These are phyloP conservation scores for Cryptococcus hybrid DNA, from an alignment of 1,284 basidiomycete species.

Conservation along the genomic window DNA sequence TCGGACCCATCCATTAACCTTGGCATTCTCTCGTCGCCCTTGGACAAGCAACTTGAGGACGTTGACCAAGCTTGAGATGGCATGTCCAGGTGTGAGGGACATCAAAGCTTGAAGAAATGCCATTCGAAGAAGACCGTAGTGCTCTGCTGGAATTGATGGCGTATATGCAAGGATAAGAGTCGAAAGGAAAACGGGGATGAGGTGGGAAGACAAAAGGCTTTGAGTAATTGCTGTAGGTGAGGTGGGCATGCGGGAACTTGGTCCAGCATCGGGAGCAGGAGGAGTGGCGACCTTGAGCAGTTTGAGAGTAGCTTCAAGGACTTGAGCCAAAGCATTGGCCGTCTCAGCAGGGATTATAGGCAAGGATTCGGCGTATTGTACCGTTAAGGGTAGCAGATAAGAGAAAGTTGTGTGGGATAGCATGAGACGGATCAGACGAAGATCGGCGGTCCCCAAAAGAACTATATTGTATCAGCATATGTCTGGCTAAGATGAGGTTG, in stretches of 20 bases:
- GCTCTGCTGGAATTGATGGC: constrained; percentile 19
- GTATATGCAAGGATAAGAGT: constrained; percentile 33
- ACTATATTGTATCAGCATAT: constrained; percentile 17
- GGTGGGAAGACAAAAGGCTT: constrained; percentile 22
- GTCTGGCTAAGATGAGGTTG: background rate
- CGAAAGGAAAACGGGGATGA: constrained; percentile 28
- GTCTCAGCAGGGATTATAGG: constrained; percentile 1
- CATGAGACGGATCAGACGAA: constrained; percentile 28
- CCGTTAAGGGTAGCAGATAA: constrained; percentile 21
- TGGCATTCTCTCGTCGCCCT: constrained; percentile 7
- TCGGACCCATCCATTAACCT: constrained; percentile 24
- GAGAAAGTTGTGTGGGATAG: constrained; percentile 25
- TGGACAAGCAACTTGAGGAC: constrained; percentile 21
- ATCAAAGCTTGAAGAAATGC: constrained; percentile 12
- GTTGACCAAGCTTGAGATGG: constrained; percentile 27
- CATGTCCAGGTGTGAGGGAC: constrained; percentile 26
- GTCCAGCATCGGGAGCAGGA: constrained; percentile 15
- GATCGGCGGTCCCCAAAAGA: constrained; percentile 37
- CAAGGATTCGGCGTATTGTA: constrained; percentile 20
- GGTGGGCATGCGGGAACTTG: constrained; percentile 12
- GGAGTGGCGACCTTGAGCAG: constrained; percentile 19
- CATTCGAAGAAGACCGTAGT: constrained; percentile 15
- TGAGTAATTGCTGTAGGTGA: constrained; percentile 30
- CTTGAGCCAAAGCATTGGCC: constrained; percentile 4
- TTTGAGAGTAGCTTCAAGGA: constrained; percentile 12